Percentiles rank a stretch among this genome's conserved stretches.
Evolutionary conservation across 139 green algal species (phyloP).

Genomic region (Yamagishiella unicocca): DNA sequence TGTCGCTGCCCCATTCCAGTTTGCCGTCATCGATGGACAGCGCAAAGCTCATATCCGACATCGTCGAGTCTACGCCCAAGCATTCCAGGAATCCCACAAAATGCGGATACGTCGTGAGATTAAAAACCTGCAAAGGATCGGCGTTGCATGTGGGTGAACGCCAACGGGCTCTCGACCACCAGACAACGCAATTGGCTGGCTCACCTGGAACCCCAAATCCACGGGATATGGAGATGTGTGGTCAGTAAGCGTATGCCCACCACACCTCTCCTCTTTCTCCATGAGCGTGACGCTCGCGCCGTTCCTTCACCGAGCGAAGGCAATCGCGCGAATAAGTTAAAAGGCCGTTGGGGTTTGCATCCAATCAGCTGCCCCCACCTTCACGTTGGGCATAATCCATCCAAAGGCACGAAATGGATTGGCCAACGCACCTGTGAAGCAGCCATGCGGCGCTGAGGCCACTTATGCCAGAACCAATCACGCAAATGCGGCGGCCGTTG

Average conservation of each 20-base stretch:
- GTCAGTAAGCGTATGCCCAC: slow-evolving; percentile 94
- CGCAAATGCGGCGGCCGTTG: slow-evolving; percentile 16
- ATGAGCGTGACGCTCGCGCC: slow-evolving; percentile 88
- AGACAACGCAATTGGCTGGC: background rate
- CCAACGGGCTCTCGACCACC: background rate
- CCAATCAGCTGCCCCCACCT: too few relatives aligned
- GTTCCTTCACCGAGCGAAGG: slow-evolving; percentile 57
- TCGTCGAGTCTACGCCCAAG: slow-evolving; percentile 90
- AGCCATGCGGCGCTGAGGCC: slow-evolving; percentile 88
- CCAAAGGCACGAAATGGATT: too few relatives aligned
- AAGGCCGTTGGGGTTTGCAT: background rate
- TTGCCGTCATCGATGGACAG: slow-evolving; percentile 83
- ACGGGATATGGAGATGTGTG: slow-evolving; percentile 72
- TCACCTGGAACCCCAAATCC: slow-evolving; percentile 95
- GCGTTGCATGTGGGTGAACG: background rate
- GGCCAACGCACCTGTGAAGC: slow-evolving; percentile 77
- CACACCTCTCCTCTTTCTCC: slow-evolving; percentile 83
- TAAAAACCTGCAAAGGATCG: slow-evolving; percentile 81
- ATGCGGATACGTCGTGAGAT: slow-evolving; percentile 97
- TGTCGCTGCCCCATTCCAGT: slow-evolving; percentile 92
- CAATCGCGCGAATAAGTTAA: too few relatives aligned
- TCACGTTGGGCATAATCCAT: too few relatives aligned
- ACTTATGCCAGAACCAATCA: slow-evolving; percentile 89
- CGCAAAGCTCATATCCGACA: slow-evolving; percentile 95
- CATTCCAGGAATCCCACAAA: slow-evolving; percentile 91